Evolutionary conservation across 768 basidiomycete species (phyloP), one percentile per base, ranked within the genome.

Genomic region (Tylopilus balloui): DNA sequence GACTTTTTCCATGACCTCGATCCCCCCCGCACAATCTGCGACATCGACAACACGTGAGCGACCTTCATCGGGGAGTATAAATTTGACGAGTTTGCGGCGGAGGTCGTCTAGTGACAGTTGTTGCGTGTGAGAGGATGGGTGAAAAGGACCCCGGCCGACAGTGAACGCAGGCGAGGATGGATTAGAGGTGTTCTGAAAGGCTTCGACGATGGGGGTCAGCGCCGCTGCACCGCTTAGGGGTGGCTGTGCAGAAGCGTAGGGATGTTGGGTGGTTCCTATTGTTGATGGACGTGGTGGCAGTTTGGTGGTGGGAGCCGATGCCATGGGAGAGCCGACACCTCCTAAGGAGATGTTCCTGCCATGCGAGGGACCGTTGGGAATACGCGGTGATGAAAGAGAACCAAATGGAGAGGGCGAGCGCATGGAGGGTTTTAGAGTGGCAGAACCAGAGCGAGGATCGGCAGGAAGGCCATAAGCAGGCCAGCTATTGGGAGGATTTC

Each of bases 1-100:
- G 1, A 89, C 93, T 57, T 86, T 84, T 56, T 91, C 88, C 43
- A 98, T 76, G 3, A 97, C 81, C 59, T 98, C 92, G 3, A 87
- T 76, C 9, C 92, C 93, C 23, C 84, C 85, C 2, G 74, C 75
- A 60, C 89, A 93, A 23, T 88, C 81, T 3, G 82, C 79, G 13
- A 92, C 84, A 62, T 94, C 85, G 51, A 98, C 81, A 1, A 86
- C 84, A 47, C 78, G 80, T 5, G 83, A 78, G 37, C 83, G 78
- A 3, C 86, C 84, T 59, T 91, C 92, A 11, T 92, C 93, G 2
- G 85, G 85, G 35, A 93, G 74, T 17, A 78, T 73, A 63, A 99
- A 96, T 65, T 93, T 97, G 61, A 99, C 85, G 19, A 90, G 71
- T 65, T 89, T 92, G 48, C 85, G 77, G 40, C 88, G 77, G 46